Base-by-base conservation (phyloP, 2,329 filamentous ascomycete species). In the Hypoxylon sp. region DNA sequence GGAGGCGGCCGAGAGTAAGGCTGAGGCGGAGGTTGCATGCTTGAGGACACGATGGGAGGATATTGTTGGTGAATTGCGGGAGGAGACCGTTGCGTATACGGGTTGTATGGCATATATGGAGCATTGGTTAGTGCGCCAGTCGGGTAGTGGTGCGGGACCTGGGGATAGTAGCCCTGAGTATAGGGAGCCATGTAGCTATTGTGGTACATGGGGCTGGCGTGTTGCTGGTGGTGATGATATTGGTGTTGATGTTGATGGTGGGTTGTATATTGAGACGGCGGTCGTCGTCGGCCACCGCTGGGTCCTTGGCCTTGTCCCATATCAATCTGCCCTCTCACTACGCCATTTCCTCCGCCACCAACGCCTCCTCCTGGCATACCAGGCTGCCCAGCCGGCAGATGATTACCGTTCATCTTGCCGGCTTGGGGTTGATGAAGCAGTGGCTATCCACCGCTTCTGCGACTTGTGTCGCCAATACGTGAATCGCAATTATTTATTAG, bases 351-450 rank as follows among this genome's bases (percentile, higher is more conserved):
- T 63, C 72, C 75, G 48, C 75, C 75, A 57, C 77, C 71, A 14
- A 69, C 66, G 57, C 70, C 80, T 77, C 82, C 80, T 77, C 82
- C 83, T 76, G 83, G 85, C 82, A 87, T 43, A 43, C 38, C 85
- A 80, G 85, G 85, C 82, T 90, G 89, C 86, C 90, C 90, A 88
- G 89, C 89, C 88, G 90, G 89, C 89, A 91, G 89, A 90, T 91
- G 89, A 86, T 85, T 86, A 82, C 84, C 84, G 84, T 89, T 91
- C 90, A 93, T 93, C 90, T 86, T 92, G 87, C 88, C 89, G 88
- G 87, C 87, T 82, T 87, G 85, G 86, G 87, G 79, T 74, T 76
- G 58, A 73, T 68, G 68, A 74, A 75, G 74, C 73, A 76, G 74
- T 70, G 75, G 73, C 60, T 73, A 75, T 76, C 73, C 76, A 76